A percentile compares a stretch with the other conserved stretches of the same genome.
Evolutionary conservation across 805 yeast species (phyloP).

Genomic region (Kazachstania psychrophila): DNA sequence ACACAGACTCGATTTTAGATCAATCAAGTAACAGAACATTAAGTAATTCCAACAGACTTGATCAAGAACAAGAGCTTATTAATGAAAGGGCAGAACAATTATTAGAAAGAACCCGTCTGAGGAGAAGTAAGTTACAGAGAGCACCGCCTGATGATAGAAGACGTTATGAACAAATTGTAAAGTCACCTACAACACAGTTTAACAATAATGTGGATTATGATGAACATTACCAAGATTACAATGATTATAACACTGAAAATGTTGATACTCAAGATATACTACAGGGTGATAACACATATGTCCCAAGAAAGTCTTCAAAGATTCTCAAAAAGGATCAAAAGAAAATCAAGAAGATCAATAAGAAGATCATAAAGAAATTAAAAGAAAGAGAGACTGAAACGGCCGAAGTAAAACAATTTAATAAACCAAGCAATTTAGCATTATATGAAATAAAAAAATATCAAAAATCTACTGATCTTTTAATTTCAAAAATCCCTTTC

Average conservation of each 20-base stretch:
- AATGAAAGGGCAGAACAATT: constrained; percentile 25
- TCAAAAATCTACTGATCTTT: constrained; percentile 58
- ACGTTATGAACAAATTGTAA: constrained; percentile 10
- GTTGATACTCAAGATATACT: no score
- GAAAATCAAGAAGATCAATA: background rate
- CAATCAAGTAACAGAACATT: constrained; percentile 9
- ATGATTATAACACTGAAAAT: no score
- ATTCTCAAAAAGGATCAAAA: background rate
- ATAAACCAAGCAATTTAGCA: constrained; percentile 58
- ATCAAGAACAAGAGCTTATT: constrained; percentile 18
- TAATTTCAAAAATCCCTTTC: constrained; percentile 66
- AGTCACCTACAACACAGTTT: no score
- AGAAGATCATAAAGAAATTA: constrained; percentile 2
- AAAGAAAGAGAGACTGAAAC: background rate
- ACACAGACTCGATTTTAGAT: background rate
- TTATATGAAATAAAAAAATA: constrained; percentile 57
- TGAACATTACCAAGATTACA: no score
- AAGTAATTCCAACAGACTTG: constrained; percentile 14
- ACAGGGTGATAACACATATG: no score
- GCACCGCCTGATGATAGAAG: constrained; percentile 7
- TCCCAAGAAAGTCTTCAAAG: no score
- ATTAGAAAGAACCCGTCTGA: constrained; percentile 25
- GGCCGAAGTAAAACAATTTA: constrained; percentile 33
- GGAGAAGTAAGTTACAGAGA: constrained; percentile 13
- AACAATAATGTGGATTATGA: no score